phyloP scores from a whole-genome alignment of 768 basidiomycete genomes.

The Asterophora lycoperdoides region DNA sequence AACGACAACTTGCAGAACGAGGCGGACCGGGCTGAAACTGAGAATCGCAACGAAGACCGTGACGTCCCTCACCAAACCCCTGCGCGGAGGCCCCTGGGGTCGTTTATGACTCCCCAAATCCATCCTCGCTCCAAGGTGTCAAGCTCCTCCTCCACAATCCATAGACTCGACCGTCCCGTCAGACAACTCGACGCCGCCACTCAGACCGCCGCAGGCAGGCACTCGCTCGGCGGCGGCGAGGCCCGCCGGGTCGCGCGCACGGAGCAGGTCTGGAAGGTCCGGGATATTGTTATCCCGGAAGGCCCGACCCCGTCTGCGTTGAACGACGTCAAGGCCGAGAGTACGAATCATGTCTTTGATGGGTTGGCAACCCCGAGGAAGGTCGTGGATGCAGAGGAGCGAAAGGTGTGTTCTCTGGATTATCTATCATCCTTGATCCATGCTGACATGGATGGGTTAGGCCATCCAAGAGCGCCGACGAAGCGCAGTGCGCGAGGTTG shows the following conservation, averaged over 20 bases:
- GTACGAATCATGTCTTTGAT: not conserved
- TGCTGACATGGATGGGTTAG: slow-evolving; percentile 20
- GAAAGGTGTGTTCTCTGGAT: slow-evolving; percentile 28
- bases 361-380: slow-evolving; percentile 14
- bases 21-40: not conserved
- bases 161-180: not conserved
- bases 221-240: slow-evolving; percentile 45
- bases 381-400: slow-evolving; percentile 41
- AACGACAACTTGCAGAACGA: slow-evolving; percentile 10
- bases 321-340: slow-evolving; percentile 1
- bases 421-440: not conserved
- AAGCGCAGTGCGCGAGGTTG: slow-evolving; percentile 49
- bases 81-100: slow-evolving; percentile 27
- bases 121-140: slow-evolving; percentile 14
- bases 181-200: no score
- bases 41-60: slow-evolving; percentile 15
- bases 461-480: slow-evolving; percentile 61
- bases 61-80: slow-evolving; percentile 25
- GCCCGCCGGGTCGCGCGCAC: slow-evolving; percentile 41
- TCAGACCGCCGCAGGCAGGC: slow-evolving; percentile 15
- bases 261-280: slow-evolving; percentile 52
- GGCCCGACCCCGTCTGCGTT: not conserved
- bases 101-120: slow-evolving; percentile 61
- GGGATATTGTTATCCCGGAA: slow-evolving; percentile 47
- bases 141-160: not conserved